Conservation (phyloP, 495 filamentous ascomycete genomes). For the Daldinia caldariorum region DNA sequence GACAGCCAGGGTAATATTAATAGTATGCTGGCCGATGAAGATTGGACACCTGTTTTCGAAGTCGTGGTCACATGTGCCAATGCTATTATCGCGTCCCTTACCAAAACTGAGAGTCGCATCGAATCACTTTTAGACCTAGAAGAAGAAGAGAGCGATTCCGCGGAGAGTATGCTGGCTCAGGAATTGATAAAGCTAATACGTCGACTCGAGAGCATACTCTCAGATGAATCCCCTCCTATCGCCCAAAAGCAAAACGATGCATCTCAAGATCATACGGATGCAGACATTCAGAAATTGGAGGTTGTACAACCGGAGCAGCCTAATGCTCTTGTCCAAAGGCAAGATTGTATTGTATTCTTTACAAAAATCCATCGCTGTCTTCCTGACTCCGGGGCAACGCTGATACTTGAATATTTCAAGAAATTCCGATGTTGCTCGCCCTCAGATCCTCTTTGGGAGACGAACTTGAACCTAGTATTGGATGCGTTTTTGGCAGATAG, state of each 20-base stretch:
- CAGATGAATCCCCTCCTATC: slow-evolving; percentile 33
- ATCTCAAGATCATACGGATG: slow-evolving; percentile 12
- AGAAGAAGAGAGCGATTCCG: slow-evolving; percentile 35
- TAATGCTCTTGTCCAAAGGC: slow-evolving; percentile 64
- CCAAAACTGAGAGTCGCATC: slow-evolving; percentile 49
- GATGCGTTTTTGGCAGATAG: slow-evolving; percentile 72
- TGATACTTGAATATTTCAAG: slow-evolving; percentile 67
- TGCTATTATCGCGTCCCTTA: slow-evolving; percentile 47
- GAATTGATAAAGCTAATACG: slow-evolving; percentile 51
- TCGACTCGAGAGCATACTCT: slow-evolving; percentile 57
- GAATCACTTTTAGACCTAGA: slow-evolving; percentile 21
- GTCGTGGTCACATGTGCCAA: slow-evolving; percentile 56
- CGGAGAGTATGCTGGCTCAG: slow-evolving; percentile 51
- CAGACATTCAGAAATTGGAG: slow-evolving; percentile 20
- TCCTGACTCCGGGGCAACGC: slow-evolving; percentile 65
- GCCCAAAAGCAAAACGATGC: slow-evolving; percentile 60
- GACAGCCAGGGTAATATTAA: slow-evolving; percentile 55
- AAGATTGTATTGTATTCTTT: slow-evolving; percentile 76
- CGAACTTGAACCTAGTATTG: slow-evolving; percentile 69
- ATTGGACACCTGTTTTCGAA: slow-evolving; percentile 62
- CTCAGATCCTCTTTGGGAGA: slow-evolving; percentile 72
- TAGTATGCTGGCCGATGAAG: slow-evolving; percentile 59
- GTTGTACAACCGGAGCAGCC: slow-evolving; percentile 34
- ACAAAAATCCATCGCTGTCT: slow-evolving; percentile 65
- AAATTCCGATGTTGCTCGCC: slow-evolving; percentile 75